Evolutionary conservation across 495 filamentous ascomycete genomes (phyloP), one percentile per base, ranked within the genome.

Genomic region (Penicillium salamii): DNA sequence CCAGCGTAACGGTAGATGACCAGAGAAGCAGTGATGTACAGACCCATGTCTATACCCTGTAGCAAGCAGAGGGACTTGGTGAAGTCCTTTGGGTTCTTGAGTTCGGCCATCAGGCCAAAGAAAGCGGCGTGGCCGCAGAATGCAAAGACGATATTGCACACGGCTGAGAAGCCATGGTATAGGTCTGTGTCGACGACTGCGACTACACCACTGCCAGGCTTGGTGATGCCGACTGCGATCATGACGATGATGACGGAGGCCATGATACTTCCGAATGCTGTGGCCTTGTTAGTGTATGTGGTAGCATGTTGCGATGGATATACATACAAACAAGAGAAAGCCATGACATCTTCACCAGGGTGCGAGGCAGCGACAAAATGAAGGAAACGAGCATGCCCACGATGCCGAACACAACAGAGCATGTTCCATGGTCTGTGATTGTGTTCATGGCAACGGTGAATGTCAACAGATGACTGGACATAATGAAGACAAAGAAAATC

Each of bases 401-500:
- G 36, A 87, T 65, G 9, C 79, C 80, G 55, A 87, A 92, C 0
- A 84, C 76, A 49, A 91, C 79, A 2, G 85, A 84, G 65, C 90
- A 93, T 2, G 77, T 71, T 2, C 71, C 82, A 60, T 89, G 78
- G 8, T 80, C 59, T 0, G 86, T 84, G 42, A 91, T 69, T 18
- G 75, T 80, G 46, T 85, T 85, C 69, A 91, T 80, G 56, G 85
- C 85, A 54, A 92, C 87, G 20, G 77, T 81, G 62, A 90, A 90
- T 0, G 85, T 88, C 42, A 91, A 71, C 38, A 90, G 74, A 61
- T 93, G 89, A 24, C 85, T 87, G 19, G 80, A 85, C 74, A 89
- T 86, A 58, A 88, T 80, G 71, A 93, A 90, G 24, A 87, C 62
- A 26, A 91, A 74, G 65, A 91, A 85, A 37, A 89, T 54, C 18